Conservation (phyloP, 768 basidiomycete genomes). For the Steccherinum ochraceum region DNA sequence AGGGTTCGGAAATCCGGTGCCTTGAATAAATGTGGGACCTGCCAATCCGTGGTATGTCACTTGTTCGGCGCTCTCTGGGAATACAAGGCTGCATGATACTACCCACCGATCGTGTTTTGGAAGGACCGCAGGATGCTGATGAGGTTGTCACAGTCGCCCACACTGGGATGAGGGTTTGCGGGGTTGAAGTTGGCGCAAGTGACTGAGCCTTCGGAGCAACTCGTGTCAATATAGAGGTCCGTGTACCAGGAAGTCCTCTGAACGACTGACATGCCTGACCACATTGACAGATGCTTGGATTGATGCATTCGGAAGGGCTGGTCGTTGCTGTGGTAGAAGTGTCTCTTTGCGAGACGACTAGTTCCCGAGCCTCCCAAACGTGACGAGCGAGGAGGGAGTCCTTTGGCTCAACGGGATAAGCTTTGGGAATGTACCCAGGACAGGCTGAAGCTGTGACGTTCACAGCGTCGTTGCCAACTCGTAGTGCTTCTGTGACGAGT, state of each 20-base stretch:
- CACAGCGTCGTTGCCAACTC: neutral
- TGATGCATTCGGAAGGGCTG: slow-evolving; percentile 3
- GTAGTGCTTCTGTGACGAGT: neutral
- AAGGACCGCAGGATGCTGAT: neutral
- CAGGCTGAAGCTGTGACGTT: neutral
- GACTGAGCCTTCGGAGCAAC: neutral
- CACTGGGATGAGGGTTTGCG: neutral
- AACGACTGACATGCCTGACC: too few relatives aligned
- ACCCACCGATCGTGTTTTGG: slow-evolving; percentile 1
- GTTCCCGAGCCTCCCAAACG: neutral
- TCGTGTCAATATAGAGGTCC: too few relatives aligned
- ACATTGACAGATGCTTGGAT: too few relatives aligned
- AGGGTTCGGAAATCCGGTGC: slow-evolving; percentile 3
- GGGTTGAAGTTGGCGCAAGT: neutral
- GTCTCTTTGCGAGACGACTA: neutral
- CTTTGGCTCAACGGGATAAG: neutral
- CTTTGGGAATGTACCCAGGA: neutral
- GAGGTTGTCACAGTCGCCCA: neutral
- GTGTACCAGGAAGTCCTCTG: too few relatives aligned
- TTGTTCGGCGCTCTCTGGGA: too few relatives aligned
- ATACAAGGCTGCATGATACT: too few relatives aligned
- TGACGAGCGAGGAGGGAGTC: neutral
- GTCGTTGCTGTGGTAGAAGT: neutral
- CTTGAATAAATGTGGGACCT: slow-evolving; percentile 3
- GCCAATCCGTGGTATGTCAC: too few relatives aligned